Conservation (phyloP, 2,329 filamentous ascomycete genomes). For the Bipolaris cookei region DNA sequence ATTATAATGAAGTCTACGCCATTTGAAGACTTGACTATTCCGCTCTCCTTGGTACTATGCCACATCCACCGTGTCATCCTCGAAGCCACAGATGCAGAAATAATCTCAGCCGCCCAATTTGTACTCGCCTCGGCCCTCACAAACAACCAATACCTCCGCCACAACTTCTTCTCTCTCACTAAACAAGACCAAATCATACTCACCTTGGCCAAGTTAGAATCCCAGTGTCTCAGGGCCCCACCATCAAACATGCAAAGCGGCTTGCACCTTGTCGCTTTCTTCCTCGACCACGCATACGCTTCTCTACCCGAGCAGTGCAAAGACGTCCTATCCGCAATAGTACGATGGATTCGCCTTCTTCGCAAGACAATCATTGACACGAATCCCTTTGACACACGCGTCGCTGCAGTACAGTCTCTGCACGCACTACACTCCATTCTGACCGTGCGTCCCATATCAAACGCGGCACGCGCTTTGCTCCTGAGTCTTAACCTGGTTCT, state of each 20-base stretch:
- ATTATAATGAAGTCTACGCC: slow-evolving; percentile 22
- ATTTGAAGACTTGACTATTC: slow-evolving; percentile 17
- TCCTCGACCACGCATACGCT: slow-evolving; percentile 38
- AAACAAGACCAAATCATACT: slow-evolving; percentile 18
- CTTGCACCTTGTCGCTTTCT: slow-evolving; percentile 40
- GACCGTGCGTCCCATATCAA: slow-evolving; percentile 19
- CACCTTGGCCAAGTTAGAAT: slow-evolving; percentile 34
- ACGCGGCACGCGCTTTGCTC: slow-evolving; percentile 18
- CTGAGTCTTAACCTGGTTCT: slow-evolving; percentile 54
- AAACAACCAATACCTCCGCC: slow-evolving; percentile 1
- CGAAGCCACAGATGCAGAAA: slow-evolving; percentile 31
- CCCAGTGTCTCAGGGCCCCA: slow-evolving; percentile 34
- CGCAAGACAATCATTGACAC: slow-evolving; percentile 42
- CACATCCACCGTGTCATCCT: slow-evolving; percentile 31
- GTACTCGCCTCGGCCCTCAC: slow-evolving; percentile 34
- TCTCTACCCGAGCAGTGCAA: slow-evolving; percentile 11
- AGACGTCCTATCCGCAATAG: slow-evolving; percentile 16
- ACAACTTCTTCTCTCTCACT: slow-evolving; percentile 28
- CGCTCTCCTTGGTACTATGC: slow-evolving; percentile 27
- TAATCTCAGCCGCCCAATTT: slow-evolving; percentile 39
- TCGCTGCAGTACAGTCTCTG: slow-evolving; percentile 65
- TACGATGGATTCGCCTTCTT: slow-evolving; percentile 39
- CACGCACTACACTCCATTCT: slow-evolving; percentile 49
- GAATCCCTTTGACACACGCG: slow-evolving; percentile 67
- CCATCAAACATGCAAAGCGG: slow-evolving; percentile 43